Evolutionary conservation across 495 filamentous ascomycete genomes (phyloP).

Genomic region (Pseudomonodictys pantanalensis): DNA sequence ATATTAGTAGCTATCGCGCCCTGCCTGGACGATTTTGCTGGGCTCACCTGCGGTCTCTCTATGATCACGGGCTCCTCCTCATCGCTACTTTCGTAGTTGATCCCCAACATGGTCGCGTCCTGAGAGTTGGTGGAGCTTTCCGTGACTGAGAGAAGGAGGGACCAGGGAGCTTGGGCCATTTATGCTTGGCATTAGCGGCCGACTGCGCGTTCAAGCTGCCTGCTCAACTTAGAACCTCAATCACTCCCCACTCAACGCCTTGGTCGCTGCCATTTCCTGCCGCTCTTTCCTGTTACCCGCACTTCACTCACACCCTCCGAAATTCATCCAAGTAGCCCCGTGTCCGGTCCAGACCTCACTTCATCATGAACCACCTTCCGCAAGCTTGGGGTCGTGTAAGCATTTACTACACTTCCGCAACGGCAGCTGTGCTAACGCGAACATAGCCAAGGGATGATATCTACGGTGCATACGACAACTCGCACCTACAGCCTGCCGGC

Average conservation of each 20-base stretch:
- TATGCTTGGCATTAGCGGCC: not conserved
- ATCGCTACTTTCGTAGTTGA: constrained; percentile 34
- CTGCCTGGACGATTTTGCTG: not conserved
- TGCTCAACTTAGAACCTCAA: not conserved
- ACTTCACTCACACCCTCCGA: not conserved
- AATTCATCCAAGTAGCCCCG: not conserved
- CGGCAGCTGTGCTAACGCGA: constrained; percentile 28
- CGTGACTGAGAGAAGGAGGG: not conserved
- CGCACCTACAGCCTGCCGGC: constrained; percentile 68
- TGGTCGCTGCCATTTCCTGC: constrained; percentile 28
- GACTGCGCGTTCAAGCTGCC: constrained; percentile 27
- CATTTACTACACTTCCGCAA: constrained; percentile 20
- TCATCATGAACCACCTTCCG: constrained; percentile 85
- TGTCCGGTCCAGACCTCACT: too few species aligned
- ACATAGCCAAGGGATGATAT: constrained; percentile 86
- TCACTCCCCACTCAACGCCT: constrained; percentile 26
- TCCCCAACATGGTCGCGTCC: constrained; percentile 25
- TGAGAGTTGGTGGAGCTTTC: not conserved
- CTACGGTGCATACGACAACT: constrained; percentile 86
- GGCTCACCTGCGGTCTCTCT: constrained; percentile 15
- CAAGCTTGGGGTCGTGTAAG: constrained; percentile 95
- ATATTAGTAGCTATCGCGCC: constrained; percentile 37
- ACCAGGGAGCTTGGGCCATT: constrained; percentile 26
- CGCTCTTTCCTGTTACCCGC: not conserved
- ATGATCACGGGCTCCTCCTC: constrained; percentile 24